Evolutionary conservation across 179 eudicot species (phyloP).

Genomic region (Monotropa hypopitys): DNA sequence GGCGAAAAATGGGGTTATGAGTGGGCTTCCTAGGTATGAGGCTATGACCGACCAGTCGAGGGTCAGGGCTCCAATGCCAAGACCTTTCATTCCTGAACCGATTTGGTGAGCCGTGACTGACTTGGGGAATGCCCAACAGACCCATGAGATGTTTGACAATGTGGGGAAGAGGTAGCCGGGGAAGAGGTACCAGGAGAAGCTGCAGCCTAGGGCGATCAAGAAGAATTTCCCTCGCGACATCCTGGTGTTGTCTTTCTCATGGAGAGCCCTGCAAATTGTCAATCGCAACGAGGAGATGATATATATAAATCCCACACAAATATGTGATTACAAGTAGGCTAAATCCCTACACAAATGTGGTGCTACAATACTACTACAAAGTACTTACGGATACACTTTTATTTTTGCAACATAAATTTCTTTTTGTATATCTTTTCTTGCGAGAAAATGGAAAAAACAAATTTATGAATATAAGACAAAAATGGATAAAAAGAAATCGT

Average conservation of each 20-base stretch:
- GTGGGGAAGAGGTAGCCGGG: constrained; percentile 53
- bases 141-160: constrained; percentile 30
- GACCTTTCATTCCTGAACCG: constrained; percentile 57
- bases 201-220: constrained; percentile 37
- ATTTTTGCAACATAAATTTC: too few species aligned
- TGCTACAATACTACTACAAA: not conserved
- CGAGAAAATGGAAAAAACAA: not conserved
- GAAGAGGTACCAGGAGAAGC: constrained; percentile 44
- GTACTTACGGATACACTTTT: not conserved
- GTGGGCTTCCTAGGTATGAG: constrained; percentile 44
- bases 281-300: not conserved
- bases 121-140: constrained; percentile 39
- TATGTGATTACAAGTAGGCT: not conserved
- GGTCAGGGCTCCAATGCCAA: constrained; percentile 48
- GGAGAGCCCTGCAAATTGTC: constrained; percentile 44
- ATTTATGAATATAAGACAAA: not conserved
- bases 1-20: constrained; percentile 51
- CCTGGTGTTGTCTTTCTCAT: constrained; percentile 36
- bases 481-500: too few species aligned
- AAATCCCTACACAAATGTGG: not conserved
- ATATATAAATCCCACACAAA: not conserved
- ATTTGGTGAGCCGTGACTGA: constrained; percentile 47
- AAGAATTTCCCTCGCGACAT: constrained; percentile 53
- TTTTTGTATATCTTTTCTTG: not conserved
- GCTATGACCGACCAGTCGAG: constrained; percentile 52